phyloP scores from a whole-genome alignment of 2,329 filamentous ascomycete genomes.

The Aureobasidium mangrovei region DNA sequence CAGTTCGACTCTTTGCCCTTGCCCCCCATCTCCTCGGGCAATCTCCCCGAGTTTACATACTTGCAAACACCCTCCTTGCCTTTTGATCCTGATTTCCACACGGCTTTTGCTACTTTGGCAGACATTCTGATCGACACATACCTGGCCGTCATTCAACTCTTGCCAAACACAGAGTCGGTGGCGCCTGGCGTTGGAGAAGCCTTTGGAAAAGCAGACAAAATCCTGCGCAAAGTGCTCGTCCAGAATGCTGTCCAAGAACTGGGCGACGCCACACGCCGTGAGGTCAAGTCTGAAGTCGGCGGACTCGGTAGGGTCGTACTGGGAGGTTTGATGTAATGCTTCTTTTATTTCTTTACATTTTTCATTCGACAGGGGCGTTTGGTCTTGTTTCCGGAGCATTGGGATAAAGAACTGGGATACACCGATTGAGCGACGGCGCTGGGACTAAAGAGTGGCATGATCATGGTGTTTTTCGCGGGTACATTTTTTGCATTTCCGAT shows the following conservation, averaged over 20 bases:
- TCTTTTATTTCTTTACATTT: not conserved
- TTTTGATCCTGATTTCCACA: conserved; percentile 95
- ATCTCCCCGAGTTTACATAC: conserved; percentile 72
- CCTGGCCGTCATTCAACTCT: conserved; percentile 62
- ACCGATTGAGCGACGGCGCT: conserved; percentile 3
- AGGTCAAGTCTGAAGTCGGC: conserved; percentile 71
- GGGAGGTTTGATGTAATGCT: conserved; percentile 1
- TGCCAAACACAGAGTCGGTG: conserved; percentile 64
- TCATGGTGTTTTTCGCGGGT: no score
- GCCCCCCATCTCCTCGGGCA: conserved; percentile 48
- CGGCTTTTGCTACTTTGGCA: conserved; percentile 91
- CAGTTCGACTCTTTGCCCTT: conserved; percentile 16
- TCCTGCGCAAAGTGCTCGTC: conserved; percentile 80
- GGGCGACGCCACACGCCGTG: conserved; percentile 71
- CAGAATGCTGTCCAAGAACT: conserved; percentile 84
- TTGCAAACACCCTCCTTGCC: conserved; percentile 85
- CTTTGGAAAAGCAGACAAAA: conserved; percentile 81
- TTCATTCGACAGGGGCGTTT: not conserved
- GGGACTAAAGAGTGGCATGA: not conserved
- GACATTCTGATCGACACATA: conserved; percentile 94
- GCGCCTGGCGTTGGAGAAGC: conserved; percentile 57
- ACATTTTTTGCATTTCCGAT: no score
- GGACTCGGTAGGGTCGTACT: conserved; percentile 59
- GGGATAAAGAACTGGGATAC: no score
- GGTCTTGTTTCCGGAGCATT: not conserved